Base-by-base conservation (phyloP, 805 yeast genomes). In the Myxozyma nipponensis region DNA sequence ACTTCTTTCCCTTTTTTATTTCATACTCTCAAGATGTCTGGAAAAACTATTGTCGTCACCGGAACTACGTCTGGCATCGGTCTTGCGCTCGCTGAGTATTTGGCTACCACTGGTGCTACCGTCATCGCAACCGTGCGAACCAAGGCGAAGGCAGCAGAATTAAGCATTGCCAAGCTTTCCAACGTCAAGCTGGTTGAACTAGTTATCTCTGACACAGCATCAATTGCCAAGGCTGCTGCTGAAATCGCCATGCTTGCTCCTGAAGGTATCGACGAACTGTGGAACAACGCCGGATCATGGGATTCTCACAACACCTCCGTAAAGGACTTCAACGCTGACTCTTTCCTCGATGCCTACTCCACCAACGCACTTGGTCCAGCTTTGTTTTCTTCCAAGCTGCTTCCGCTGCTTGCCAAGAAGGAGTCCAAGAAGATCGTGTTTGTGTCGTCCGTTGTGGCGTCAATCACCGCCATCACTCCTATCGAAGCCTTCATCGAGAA, bases 351-450 rank as follows among this genome's bases (percentile, higher is more conserved):
- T 17, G 37, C 18, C 37, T 34, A 17, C 18, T 9, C n/a, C 4
- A 22, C 24, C 17, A 43, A 43, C 40, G 30, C 24, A 5, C 18
- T 21, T 30, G 46, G 22, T 15, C 46, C 46, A 3, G n/a, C 22
- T 3, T 18, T 15, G 3, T 17, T 34, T 30, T 5, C 40, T 6
- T 23, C 30, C 32, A 32, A 23, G 28, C 19, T 43, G 17, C 40
- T 43, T 18, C 40, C 46, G 17, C 21, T 43, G 7, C 40, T 43
- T 13, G 38, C 17, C 24, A 32, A 35, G 32, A 22, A 40, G 3
- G 17, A 19, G 7, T n/a, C 34, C 10, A 43, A 43, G 46, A 43
- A 32, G 30, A 23, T 43, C 13, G 39, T 43, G 1, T 43, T 22
- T 21, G 30, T 43, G 10, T 43, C 46, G 22, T 19, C 41, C 17